Percentiles rank a stretch among this genome's conserved stretches.
phyloP scores from a whole-genome alignment of 78 protist species.

The Dictyostelium firmibasis region DNA sequence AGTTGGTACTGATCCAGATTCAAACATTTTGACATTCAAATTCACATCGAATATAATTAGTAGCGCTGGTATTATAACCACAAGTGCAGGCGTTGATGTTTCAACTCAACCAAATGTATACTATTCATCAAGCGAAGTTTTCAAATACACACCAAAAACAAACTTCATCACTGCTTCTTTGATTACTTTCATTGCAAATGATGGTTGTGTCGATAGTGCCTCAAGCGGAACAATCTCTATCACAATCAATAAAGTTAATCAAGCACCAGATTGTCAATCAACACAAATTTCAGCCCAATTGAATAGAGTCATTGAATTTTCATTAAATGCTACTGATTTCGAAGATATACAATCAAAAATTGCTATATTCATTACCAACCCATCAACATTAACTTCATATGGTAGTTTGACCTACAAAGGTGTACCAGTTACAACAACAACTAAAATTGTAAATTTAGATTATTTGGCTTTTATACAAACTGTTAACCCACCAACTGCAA shows the following conservation, averaged over 20 bases:
- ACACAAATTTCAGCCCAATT: neutral
- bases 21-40: neutral
- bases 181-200: neutral
- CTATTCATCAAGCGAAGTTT: neutral
- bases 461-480: neutral
- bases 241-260: neutral
- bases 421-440: neutral
- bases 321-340: neutral
- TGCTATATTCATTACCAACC: neutral
- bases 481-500: neutral
- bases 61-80: neutral
- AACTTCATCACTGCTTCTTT: neutral
- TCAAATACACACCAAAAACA: neutral
- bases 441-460: neutral
- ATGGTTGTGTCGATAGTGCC: neutral
- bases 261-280: neutral
- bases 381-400: neutral
- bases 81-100: neutral
- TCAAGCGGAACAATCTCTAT: neutral
- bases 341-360: neutral
- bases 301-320: neutral
- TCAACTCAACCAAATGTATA: neutral
- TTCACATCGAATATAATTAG: neutral
- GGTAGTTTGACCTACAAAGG: neutral
- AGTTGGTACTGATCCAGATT: neutral